These are phyloP conservation scores for Mycena capillaripes DNA, from an alignment of 768 basidiomycete genomes.

Conservation along the genomic window DNA sequence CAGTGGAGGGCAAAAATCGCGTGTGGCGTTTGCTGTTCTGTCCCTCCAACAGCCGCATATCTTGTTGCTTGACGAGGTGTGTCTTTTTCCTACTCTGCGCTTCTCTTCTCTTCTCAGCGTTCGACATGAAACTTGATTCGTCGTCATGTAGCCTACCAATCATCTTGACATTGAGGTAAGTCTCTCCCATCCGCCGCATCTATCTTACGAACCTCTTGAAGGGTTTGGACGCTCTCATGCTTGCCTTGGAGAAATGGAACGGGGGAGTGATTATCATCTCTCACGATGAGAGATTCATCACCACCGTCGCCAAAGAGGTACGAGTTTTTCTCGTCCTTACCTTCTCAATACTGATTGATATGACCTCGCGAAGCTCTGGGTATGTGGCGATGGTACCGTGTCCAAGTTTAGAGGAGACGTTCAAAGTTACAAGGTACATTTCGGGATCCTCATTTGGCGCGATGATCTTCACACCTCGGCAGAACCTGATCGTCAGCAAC, in stretches of 20 bases:
- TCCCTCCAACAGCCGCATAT: constrained; percentile 93
- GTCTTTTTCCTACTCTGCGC: constrained; percentile 34
- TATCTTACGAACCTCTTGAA: constrained; percentile 45
- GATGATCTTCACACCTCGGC: neutral
- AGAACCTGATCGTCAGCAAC: constrained; percentile 44
- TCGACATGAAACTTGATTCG: constrained; percentile 23
- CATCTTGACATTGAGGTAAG: constrained; percentile 93
- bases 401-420: constrained; percentile 92
- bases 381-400: constrained; percentile 88
- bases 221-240: constrained; percentile 97
- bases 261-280: constrained; percentile 95
- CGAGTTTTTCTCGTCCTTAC: too few relatives aligned
- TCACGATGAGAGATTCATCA: constrained; percentile 97
- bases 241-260: constrained; percentile 83
- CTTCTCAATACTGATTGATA: too few relatives aligned
- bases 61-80: constrained; percentile 92
- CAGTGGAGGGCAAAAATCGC: constrained; percentile 95
- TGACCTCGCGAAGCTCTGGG: constrained; percentile 91
- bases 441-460: neutral
- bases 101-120: neutral
- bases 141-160: constrained; percentile 80
- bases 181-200: constrained; percentile 1
- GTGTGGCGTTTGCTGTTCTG: constrained; percentile 92
- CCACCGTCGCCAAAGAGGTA: constrained; percentile 88
- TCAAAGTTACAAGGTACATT: constrained; percentile 85